Evolutionary conservation across 2,329 filamentous ascomycete genomes (phyloP), one percentile per base, ranked within the genome.

Genomic region (Claviceps sorghi): DNA sequence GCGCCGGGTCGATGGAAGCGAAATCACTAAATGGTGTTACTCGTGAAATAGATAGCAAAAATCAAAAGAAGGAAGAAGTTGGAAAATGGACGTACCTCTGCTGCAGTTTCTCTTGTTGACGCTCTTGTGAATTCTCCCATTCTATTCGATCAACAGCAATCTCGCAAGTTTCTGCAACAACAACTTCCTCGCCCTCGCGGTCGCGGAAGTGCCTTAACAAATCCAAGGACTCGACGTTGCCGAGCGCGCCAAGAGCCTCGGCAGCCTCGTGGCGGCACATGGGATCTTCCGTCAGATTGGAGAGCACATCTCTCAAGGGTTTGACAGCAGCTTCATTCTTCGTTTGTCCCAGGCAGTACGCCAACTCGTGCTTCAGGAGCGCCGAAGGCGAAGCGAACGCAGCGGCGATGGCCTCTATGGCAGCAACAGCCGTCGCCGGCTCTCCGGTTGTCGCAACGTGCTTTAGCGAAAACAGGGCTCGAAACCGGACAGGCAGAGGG

Each of bases 211-310:
- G 68, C 64, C 77, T 80, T 58, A 98, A 71, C 36, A 97, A 69
- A 2, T 81, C 80, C 64, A 98, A 66, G 63, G 87, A 90, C 4
- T 77, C 77, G 32, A 74, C 70, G 64, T 91, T 82, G 4, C 88
- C 88, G 55, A 98, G 72, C 11, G 93, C 93, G 13, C 88, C 93
- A 15, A 98, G 76, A 2, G 93, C 93, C 73, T 98, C 93, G 2
- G 91, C 93, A 17, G 93, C 91, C 72, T 98, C 93, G 62, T 98
- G 93, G 59, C 93, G 79, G 68, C 88, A 94, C 90, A 98, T 98
- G 40, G 86, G 70, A 72, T 97, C 90, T 69, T 97, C 88, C n/a
- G 80, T 65, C 57, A 82, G 71, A 67, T 97, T 80, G 58, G 85
- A 78, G 53, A 97, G 74, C 15, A 94, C 88, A 13, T 75, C 69